Conservation (phyloP, 108 stramenopile genomes). For the Hondaea fermentalgiana region DNA sequence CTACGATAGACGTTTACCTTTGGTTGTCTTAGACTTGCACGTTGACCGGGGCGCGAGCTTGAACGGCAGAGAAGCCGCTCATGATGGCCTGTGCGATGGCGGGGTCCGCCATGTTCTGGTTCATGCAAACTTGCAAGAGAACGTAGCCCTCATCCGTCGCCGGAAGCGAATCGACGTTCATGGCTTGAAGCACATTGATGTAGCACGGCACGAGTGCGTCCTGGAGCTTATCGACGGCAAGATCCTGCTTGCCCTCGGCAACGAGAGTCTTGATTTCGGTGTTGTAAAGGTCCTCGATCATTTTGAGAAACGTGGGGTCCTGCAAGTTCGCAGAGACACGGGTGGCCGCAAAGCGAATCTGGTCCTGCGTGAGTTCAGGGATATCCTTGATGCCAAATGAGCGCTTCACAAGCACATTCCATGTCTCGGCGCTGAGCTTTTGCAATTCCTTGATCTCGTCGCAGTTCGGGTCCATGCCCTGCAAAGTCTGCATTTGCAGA, state of each 20-base stretch:
- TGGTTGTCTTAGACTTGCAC: background rate
- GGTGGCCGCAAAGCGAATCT: background rate
- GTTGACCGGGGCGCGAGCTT: background rate
- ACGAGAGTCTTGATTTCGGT: background rate
- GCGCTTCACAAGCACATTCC: background rate
- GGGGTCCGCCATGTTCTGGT: slow-evolving; percentile 15
- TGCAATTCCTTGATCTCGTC: background rate
- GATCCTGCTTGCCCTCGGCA: background rate
- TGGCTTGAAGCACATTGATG: background rate
- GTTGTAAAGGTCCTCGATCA: background rate
- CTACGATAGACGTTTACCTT: too few species aligned
- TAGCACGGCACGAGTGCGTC: background rate
- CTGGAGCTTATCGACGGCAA: background rate
- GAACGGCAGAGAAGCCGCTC: background rate
- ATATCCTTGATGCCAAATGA: background rate
- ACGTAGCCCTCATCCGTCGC: background rate
- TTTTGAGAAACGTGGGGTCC: background rate
- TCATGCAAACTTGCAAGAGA: background rate
- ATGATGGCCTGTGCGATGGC: background rate
- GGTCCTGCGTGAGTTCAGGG: background rate
- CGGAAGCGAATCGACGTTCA: background rate
- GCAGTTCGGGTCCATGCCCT: background rate
- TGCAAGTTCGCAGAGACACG: background rate
- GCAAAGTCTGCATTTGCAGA: background rate
- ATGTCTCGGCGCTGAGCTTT: background rate